A percentile compares a stretch with the other conserved stretches of the same genome.
phyloP scores from a whole-genome alignment of 208 protist species.

The Angomonas ambiguus region DNA sequence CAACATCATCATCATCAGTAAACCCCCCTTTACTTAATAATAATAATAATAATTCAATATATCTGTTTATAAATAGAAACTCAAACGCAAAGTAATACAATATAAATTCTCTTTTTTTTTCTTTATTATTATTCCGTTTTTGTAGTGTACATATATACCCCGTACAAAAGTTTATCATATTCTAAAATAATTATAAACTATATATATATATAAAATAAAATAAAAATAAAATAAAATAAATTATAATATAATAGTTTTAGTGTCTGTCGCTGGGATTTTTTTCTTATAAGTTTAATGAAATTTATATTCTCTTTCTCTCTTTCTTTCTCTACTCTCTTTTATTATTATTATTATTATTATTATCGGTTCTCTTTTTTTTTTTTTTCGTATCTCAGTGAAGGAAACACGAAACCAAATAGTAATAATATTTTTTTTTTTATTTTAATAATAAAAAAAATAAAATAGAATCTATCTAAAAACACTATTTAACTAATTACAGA shows the following conservation, averaged over 20 bases:
- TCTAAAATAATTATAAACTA: constrained; percentile 4
- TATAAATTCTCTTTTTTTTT: constrained; percentile 14
- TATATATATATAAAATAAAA: not conserved
- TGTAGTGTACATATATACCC: not conserved
- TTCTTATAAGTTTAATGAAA: not conserved
- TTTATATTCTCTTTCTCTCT: not conserved
- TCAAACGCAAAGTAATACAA: too few species aligned
- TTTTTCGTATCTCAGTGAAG: not conserved
- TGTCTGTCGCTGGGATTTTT: not conserved
- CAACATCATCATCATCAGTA: too few species aligned
- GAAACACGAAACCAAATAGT: not conserved
- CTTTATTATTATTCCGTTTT: constrained; percentile 9
- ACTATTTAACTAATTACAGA: not conserved
- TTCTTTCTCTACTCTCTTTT: constrained; percentile 7
- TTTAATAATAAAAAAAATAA: constrained; percentile 2
- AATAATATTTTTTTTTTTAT: constrained; percentile 7
- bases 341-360: constrained; percentile 3
- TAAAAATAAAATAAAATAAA: not conserved
- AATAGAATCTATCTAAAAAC: not conserved
- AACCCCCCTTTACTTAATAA: too few species aligned
- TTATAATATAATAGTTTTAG: constrained; percentile 2
- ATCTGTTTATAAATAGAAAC: too few species aligned
- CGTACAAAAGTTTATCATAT: not conserved
- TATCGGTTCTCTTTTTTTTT: constrained; percentile 7
- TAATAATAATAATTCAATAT: too few species aligned